Conservation (phyloP, 257 asterid species). For the Petunia secreta region DNA sequence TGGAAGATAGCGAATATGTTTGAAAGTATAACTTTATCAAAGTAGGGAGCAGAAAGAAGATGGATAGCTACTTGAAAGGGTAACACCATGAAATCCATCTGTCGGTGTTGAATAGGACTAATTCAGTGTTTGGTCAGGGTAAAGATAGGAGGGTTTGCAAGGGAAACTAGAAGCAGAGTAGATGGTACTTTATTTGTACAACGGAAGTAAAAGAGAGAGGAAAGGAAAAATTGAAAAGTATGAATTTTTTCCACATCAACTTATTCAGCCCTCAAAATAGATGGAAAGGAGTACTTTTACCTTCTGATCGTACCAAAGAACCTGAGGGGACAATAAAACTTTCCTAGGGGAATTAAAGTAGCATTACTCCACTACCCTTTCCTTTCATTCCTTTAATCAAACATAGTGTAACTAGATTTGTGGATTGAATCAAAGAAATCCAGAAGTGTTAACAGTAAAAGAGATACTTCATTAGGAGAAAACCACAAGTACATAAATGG, state of each 20-base stretch:
- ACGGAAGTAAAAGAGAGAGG: conserved; percentile 6
- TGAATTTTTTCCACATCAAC: background rate
- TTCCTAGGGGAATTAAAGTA: background rate
- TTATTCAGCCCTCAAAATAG: conserved; percentile 8
- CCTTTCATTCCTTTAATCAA: background rate
- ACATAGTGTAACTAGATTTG: background rate
- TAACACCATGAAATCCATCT: background rate
- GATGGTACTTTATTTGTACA: conserved; percentile 6
- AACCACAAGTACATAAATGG: background rate
- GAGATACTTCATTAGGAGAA: conserved; percentile 9
- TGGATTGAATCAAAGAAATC: conserved; percentile 4
- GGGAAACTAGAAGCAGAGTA: conserved; percentile 1
- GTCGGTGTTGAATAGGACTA: background rate
- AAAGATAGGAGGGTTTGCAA: background rate
- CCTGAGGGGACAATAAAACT: background rate
- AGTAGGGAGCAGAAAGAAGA: conserved; percentile 8
- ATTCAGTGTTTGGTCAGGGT: background rate
- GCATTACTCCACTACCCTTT: background rate
- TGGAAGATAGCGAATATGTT: background rate
- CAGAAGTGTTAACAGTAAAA: conserved; percentile 11
- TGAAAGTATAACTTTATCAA: background rate
- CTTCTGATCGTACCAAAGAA: background rate
- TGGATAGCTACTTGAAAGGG: background rate
- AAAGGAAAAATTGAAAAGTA: background rate
- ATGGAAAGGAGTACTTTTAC: background rate